Conservation (phyloP, 179 eudicot species). For the Spinacia oleracea region DNA sequence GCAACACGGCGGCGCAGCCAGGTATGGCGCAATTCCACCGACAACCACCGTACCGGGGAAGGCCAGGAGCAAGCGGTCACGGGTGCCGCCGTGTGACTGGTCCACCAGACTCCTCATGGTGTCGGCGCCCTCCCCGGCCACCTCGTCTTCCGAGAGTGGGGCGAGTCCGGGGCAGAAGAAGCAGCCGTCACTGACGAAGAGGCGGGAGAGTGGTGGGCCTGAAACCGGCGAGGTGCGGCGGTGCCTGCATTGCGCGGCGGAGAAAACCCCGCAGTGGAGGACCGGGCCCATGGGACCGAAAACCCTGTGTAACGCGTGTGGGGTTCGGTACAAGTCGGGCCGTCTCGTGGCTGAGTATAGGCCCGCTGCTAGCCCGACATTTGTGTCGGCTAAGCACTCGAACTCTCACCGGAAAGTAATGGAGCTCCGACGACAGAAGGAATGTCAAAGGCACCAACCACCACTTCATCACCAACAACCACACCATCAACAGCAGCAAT, state of each 20-base stretch:
- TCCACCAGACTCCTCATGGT: slow-evolving; percentile 74
- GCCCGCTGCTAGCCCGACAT: slow-evolving; percentile 97
- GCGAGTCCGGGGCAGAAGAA: slow-evolving; percentile 24
- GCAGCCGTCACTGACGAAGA: slow-evolving; percentile 13
- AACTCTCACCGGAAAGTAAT: slow-evolving; percentile 92
- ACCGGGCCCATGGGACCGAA: slow-evolving; percentile 95
- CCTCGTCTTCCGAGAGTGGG: slow-evolving; percentile 37
- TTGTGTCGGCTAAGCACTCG: slow-evolving; percentile 72
- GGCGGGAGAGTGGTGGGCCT: slow-evolving; percentile 22
- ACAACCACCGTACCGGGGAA: slow-evolving; percentile 67
- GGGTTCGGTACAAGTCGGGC: slow-evolving; percentile 90
- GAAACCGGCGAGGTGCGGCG: slow-evolving; percentile 42
- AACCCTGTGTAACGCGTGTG: slow-evolving; percentile 88
- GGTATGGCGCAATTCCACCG: slow-evolving; percentile 24
- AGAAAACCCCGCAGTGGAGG: slow-evolving; percentile 97
- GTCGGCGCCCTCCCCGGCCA: slow-evolving; percentile 40
- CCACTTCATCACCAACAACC: background rate
- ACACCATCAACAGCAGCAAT: slow-evolving; percentile 10
- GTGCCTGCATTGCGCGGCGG: slow-evolving; percentile 89
- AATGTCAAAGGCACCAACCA: slow-evolving; percentile 36
- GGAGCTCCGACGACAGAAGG: slow-evolving; percentile 89
- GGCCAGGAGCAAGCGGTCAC: slow-evolving; percentile 91
- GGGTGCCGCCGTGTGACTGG: slow-evolving; percentile 90
- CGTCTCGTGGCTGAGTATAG: slow-evolving; percentile 89
- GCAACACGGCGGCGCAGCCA: slow-evolving; percentile 22